These are phyloP conservation scores for Capsicum rhomboideum DNA, from an alignment of 257 asterid genomes.

Conservation along the genomic window DNA sequence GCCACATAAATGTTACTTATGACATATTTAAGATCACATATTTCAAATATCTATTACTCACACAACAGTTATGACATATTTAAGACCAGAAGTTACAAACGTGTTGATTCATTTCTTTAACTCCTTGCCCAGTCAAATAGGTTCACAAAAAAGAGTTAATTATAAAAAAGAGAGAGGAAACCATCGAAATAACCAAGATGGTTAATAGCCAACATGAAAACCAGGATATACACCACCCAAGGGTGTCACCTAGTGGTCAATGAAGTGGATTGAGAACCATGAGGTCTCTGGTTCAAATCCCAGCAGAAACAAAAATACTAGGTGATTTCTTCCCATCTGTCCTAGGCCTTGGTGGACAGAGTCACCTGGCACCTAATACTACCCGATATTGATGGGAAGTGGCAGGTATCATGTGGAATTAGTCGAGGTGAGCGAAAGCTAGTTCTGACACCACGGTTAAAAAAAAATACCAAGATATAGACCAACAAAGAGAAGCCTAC, in stretches of 20 bases:
- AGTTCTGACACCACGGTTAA: too few species aligned
- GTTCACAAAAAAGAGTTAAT: not conserved
- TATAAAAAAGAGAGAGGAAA: not conserved
- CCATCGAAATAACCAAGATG: not conserved
- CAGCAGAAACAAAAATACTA: too few species aligned
- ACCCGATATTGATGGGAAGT: too few species aligned
- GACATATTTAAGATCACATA: not conserved
- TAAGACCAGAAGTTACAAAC: not conserved
- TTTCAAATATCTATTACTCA: not conserved
- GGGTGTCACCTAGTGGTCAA: too few species aligned
- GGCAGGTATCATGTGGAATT: too few species aligned
- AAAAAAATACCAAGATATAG: not conserved
- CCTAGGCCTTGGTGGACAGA: too few species aligned
- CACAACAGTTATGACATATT: not conserved
- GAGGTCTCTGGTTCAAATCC: too few species aligned
- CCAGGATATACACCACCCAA: not conserved
- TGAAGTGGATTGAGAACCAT: too few species aligned
- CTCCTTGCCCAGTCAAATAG: not conserved
- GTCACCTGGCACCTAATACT: too few species aligned
- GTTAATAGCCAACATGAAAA: not conserved
- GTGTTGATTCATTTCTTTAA: not conserved
- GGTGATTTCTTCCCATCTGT: too few species aligned
- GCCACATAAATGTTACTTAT: not conserved
- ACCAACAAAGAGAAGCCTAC: not conserved
- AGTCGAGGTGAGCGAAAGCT: too few species aligned